phyloP scores from a whole-genome alignment of 2,329 filamentous ascomycete species.

The Talaromyces sp. region DNA sequence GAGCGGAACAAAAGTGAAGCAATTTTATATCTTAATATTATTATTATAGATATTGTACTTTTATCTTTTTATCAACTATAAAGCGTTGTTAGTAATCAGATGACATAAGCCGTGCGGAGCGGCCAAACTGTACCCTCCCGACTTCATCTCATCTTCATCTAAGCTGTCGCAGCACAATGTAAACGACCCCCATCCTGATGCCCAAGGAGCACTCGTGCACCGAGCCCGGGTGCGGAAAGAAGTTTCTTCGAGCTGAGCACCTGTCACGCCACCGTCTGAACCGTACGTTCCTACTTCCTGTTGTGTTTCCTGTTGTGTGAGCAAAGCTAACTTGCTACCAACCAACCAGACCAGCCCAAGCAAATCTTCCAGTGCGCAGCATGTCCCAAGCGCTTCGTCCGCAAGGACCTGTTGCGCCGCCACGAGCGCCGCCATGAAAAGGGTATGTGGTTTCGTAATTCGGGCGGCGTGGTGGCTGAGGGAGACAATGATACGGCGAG shows the following conservation, averaged over 20 bases:
- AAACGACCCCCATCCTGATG: slow-evolving; percentile 1
- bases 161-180: too few species aligned
- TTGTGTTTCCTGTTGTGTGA: too few species aligned
- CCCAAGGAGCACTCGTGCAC: slow-evolving; percentile 15
- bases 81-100: not conserved
- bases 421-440: slow-evolving; percentile 23
- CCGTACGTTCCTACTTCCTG: slow-evolving; percentile 10
- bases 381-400: slow-evolving; percentile 20
- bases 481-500: not conserved
- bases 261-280: slow-evolving; percentile 17
- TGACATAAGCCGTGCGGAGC: not conserved
- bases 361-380: slow-evolving; percentile 18
- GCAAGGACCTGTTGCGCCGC: slow-evolving; percentile 21
- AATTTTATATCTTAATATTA: not conserved
- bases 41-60: not conserved
- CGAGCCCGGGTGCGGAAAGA: slow-evolving; percentile 17
- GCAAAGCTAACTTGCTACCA: not conserved
- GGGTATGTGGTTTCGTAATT: slow-evolving; percentile 25
- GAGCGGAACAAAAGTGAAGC: slow-evolving; percentile 13
- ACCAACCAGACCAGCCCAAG: slow-evolving; percentile 12
- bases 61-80: not conserved
- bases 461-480: slow-evolving; percentile 15
- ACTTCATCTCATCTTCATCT: not conserved
- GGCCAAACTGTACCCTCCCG: not conserved
- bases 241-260: slow-evolving; percentile 16